Evolutionary conservation across 192 early-diverging fungal species (phyloP), one percentile per base, ranked within the genome.

Genomic region (Backusella sp.): DNA sequence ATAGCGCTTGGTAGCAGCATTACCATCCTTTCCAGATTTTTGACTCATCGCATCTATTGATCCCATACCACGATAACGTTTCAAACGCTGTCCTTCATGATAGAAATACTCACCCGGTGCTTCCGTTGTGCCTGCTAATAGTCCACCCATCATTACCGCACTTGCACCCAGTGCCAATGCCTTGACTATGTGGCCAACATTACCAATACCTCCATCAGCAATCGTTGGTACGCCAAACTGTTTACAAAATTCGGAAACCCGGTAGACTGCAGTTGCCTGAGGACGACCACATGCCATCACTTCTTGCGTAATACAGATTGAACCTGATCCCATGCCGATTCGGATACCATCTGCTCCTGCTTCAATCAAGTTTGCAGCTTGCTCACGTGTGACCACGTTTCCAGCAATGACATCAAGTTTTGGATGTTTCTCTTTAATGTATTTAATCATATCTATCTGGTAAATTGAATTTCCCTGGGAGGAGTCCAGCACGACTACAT

Each of bases 21-120:
- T 93, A 21, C 92, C 92, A 69, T 80, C 80, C 39, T 84, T 83
- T 70, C 79, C 81, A 70, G 88, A 86, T 15, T 87, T 87, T 68
- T 90, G 90, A 17, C 86, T 89, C 98, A 99, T 99, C 42, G 98
- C 98, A 81, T 99, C 98, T 42, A 99, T 87, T 14, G 94, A 95
- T 12, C 98, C 98, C 98, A 99, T 99, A 72, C 98, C 98, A 76
- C 98, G 96, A 91, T 99, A 99, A 87, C 94, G 95, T 87, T 99
- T 99, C 78, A 99, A 84, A 53, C 96, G 92, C 87, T 97, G 91
- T 73, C 98, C 98, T 53, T 99, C 96, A 79, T 96, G 91, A 91
- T 96, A 99, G 80, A 96, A 99, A 92, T 97, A 99, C 73, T 97
- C 96, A 62, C 98, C 98, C 39, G 98, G 98, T 28, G 96, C 92